These are phyloP conservation scores for Cardamine resedifolia DNA, from an alignment of 345 rosid genomes.

Conservation along the genomic window DNA sequence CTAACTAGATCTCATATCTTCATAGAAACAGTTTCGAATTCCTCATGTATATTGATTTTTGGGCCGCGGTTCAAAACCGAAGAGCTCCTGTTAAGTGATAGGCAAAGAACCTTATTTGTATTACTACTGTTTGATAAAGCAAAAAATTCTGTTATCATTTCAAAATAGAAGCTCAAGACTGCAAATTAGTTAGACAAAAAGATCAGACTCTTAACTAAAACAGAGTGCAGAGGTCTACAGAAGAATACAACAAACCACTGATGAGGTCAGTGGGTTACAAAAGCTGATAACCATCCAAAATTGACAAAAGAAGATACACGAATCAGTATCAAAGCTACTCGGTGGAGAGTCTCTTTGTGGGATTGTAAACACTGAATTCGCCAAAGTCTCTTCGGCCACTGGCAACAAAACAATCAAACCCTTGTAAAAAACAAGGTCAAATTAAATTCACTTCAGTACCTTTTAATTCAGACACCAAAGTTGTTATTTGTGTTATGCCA, in stretches of 20 bases:
- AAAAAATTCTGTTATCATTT: slow-evolving; percentile 3
- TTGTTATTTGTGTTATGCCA: not conserved
- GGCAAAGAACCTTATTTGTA: not conserved
- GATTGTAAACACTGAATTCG: slow-evolving; percentile 86
- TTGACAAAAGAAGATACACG: slow-evolving; percentile 2
- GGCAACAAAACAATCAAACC: slow-evolving; percentile 61
- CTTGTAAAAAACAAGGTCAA: slow-evolving; percentile 38
- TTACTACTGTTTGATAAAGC: not conserved
- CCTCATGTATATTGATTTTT: slow-evolving; percentile 25
- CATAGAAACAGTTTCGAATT: slow-evolving; percentile 3
- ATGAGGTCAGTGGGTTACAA: not conserved
- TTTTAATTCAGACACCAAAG: slow-evolving; percentile 12
- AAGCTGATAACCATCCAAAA: not conserved
- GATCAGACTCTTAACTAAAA: not conserved
- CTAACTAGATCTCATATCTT: slow-evolving; percentile 15
- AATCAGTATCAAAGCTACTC: not conserved
- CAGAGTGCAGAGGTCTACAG: not conserved
- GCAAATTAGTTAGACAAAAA: not conserved
- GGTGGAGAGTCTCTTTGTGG: slow-evolving; percentile 45
- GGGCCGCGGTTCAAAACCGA: slow-evolving; percentile 38
- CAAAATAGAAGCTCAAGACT: not conserved
- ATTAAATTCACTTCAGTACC: not conserved
- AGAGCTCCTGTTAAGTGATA: slow-evolving; percentile 22
- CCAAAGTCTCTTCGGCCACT: slow-evolving; percentile 94
- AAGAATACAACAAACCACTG: slow-evolving; percentile 28